These are phyloP conservation scores for Mycena pura DNA, from an alignment of 768 basidiomycete genomes.

Conservation along the genomic window DNA sequence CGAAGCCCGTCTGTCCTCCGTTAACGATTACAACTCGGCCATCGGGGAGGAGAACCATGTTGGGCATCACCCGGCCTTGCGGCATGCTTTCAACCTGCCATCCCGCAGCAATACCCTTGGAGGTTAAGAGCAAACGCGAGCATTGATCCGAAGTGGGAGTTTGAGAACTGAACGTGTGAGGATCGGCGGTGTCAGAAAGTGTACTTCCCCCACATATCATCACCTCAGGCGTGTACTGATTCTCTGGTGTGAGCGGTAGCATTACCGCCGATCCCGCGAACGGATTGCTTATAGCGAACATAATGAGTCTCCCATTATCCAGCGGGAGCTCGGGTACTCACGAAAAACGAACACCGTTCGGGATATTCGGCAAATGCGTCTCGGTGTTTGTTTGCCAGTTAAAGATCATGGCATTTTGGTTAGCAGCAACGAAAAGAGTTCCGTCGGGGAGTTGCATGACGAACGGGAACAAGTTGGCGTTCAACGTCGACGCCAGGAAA, in stretches of 20 bases:
- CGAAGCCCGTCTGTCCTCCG: constrained; percentile 45
- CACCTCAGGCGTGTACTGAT: too few species aligned
- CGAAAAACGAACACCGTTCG: too few species aligned
- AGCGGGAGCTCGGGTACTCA: too few species aligned
- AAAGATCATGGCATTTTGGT: constrained; percentile 39
- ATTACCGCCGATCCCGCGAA: too few species aligned
- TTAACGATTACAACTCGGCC: constrained; percentile 45
- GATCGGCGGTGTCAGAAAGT: too few species aligned
- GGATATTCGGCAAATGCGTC: constrained; percentile 39
- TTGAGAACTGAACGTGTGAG: constrained; percentile 28
- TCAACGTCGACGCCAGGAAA: too few species aligned
- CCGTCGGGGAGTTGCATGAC: constrained; percentile 45
- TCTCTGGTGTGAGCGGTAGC: too few species aligned
- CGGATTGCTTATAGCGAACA: too few species aligned
- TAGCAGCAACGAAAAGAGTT: constrained; percentile 47
- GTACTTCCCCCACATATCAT: too few species aligned
- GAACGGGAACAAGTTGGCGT: constrained; percentile 26
- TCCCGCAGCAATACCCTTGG: constrained; percentile 38
- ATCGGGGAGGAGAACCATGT: too few species aligned
- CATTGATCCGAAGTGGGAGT: constrained; percentile 33
- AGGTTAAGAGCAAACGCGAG: constrained; percentile 35
- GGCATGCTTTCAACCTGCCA: constrained; percentile 44
- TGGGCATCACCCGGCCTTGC: constrained; percentile 39
- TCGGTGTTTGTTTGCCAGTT: constrained; percentile 42
- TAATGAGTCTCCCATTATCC: too few species aligned